These are phyloP conservation scores for Pseudomonodictys pantanalensis DNA, from an alignment of 495 filamentous ascomycete genomes.

Conservation along the genomic window DNA sequence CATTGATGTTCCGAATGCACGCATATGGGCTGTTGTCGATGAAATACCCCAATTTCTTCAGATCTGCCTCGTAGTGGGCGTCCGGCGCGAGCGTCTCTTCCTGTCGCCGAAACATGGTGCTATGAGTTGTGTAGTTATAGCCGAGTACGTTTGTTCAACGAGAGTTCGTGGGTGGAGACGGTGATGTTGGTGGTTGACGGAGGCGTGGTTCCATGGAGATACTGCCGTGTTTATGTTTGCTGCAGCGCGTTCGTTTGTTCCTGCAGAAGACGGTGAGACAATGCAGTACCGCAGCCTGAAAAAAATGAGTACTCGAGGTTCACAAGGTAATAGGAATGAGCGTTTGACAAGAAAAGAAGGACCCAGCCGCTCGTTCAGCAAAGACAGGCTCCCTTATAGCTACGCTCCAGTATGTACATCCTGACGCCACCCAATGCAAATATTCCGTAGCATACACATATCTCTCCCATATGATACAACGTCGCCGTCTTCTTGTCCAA, in stretches of 20 bases:
- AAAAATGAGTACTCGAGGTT: no score
- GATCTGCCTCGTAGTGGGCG: slow-evolving; percentile 58
- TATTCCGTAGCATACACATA: slow-evolving; percentile 9
- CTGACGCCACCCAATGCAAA: slow-evolving; percentile 17
- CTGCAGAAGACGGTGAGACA: no score
- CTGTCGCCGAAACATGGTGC: slow-evolving; percentile 65
- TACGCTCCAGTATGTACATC: background rate
- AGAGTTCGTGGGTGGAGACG: no score
- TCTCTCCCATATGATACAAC: background rate
- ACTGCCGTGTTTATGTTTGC: no score
- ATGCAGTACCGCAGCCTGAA: no score
- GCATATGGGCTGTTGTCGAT: slow-evolving; percentile 61
- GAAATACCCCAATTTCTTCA: slow-evolving; percentile 62
- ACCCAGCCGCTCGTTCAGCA: no score
- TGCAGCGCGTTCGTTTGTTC: background rate
- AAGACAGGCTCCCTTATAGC: no score
- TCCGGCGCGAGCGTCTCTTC: slow-evolving; percentile 66
- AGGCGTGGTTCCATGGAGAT: background rate
- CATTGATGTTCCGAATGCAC: slow-evolving; percentile 58
- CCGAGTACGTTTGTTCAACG: background rate
- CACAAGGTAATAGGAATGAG: no score
- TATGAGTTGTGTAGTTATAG: background rate
- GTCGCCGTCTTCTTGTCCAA: background rate
- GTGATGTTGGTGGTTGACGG: background rate
- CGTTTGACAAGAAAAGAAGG: no score